Evolutionary conservation across 495 filamentous ascomycete species (phyloP).

Genomic region (Rostrohypoxylon terebratum): DNA sequence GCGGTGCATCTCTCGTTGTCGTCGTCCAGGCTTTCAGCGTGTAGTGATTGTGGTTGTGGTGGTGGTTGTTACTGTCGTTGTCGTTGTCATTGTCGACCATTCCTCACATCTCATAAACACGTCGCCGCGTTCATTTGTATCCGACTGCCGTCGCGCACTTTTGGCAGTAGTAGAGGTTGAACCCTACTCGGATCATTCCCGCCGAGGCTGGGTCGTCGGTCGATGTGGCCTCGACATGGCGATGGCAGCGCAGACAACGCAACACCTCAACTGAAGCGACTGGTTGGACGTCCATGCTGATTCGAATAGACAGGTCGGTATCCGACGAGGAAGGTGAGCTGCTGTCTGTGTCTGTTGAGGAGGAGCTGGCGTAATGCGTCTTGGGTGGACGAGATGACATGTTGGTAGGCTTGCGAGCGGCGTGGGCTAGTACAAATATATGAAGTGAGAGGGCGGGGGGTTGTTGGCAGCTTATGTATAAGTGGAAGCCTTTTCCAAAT

Average conservation of each 20-base stretch:
- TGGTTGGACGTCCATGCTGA: conserved; percentile 60
- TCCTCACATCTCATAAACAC: not conserved
- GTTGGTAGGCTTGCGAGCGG: conserved; percentile 22
- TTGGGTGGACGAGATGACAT: conserved; percentile 56
- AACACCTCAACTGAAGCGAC: conserved; percentile 63
- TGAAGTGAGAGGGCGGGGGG: conserved; percentile 26
- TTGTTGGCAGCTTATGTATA: conserved; percentile 36
- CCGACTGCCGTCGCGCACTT: conserved; percentile 79
- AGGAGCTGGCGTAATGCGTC: conserved; percentile 55
- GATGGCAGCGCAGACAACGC: conserved; percentile 67
- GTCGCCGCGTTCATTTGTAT: conserved; percentile 65
- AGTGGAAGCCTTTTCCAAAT: conserved; percentile 29
- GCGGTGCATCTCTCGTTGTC: conserved; percentile 18
- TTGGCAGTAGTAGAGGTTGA: conserved; percentile 83
- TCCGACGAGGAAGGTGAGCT: conserved; percentile 57
- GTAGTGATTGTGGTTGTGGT: not conserved
- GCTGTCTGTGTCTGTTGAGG: conserved; percentile 52
- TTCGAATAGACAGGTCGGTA: conserved; percentile 54
- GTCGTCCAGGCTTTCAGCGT: not conserved
- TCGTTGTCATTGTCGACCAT: not conserved
- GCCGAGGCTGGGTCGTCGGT: conserved; percentile 64
- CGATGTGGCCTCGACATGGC: conserved; percentile 64
- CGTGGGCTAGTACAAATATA: conserved; percentile 26
- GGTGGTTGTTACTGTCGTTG: not conserved
- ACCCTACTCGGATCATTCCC: conserved; percentile 76